Evolutionary conservation across 371 early-diverging fungal species (phyloP), one percentile per base, ranked within the genome.

Genomic region (Apophysomyces variabilis): DNA sequence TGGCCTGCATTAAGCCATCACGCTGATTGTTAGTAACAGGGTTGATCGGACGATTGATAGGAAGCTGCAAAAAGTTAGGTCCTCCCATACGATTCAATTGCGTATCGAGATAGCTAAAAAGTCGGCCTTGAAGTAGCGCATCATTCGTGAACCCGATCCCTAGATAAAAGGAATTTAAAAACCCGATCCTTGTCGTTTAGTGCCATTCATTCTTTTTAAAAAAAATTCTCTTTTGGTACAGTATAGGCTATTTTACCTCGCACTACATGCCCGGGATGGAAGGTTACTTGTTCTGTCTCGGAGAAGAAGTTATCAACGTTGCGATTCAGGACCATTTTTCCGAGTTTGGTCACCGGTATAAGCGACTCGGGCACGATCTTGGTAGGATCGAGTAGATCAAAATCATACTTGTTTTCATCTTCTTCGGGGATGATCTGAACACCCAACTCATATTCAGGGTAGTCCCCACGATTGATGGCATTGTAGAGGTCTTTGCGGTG

Each of bases 271-370:
- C 72, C 75, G 21, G 67, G 59, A 56, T 69, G 70, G 74, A 75
- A 76, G 21, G 85, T 83, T 7, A 76, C 68, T 59, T 87, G 87
- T 65, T 87, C 87, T 4, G 77, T 76, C 60, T 87, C 86, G 14
- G 85, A 70, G 70, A 84, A 86, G 70, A 70, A 87, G 63, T 88
- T 82, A 7, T 83, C 83, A 4, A 78, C 76, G 58, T 80, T 84
- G 57, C 83, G 78, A 64, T 88, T 79, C 61, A 85, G 69, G 14
- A 73, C 74, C 65, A 88, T 74, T 14, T 73, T 74, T 16, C 88
- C 88, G 14, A 88, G 58, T 38, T 62, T 62, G 0, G 66, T 66
- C 16, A 88, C 68, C 1, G 88, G 85, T 0, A 82, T 71, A 4
- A 75, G 5, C 13, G 80, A 73, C 61, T 87, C 81, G 7, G 87